phyloP scores from a whole-genome alignment of 1,284 basidiomycete species.

The Cryptococcus sp. region DNA sequence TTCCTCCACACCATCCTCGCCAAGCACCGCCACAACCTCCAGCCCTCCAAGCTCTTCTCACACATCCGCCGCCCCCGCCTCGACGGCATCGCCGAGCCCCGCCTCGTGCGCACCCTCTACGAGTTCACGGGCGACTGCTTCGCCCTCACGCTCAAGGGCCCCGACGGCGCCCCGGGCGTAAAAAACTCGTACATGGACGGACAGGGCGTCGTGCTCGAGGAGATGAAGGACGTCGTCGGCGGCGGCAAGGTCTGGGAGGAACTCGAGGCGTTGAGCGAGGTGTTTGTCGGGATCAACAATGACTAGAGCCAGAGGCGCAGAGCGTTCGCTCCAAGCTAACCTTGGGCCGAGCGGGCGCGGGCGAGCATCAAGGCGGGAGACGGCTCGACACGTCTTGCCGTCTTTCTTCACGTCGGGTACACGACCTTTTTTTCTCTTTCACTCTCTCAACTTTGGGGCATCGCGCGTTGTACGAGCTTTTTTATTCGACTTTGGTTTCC shows the following conservation, averaged over 20 bases:
- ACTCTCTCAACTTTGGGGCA: too few relatives aligned
- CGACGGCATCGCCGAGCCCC: slow-evolving; percentile 41
- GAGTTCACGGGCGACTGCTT: slow-evolving; percentile 47
- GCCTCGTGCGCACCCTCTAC: slow-evolving; percentile 43
- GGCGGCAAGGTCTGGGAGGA: slow-evolving; percentile 23
- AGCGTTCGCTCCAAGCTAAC: too few relatives aligned
- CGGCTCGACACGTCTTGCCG: too few relatives aligned
- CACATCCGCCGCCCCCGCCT: slow-evolving; percentile 40
- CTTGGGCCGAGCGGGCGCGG: too few relatives aligned
- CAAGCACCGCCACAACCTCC: slow-evolving; percentile 47
- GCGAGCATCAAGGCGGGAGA: too few relatives aligned
- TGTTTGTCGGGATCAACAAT: slow-evolving; percentile 15
- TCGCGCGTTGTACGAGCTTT: too few relatives aligned
- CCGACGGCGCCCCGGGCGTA: slow-evolving; percentile 36
- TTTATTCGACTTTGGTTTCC: too few relatives aligned
- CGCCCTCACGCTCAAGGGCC: slow-evolving; percentile 43
- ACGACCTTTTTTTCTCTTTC: too few relatives aligned
- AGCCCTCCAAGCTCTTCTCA: slow-evolving; percentile 44
- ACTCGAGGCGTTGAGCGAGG: slow-evolving; percentile 14
- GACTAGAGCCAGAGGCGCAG: too few relatives aligned
- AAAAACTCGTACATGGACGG: slow-evolving; percentile 40
- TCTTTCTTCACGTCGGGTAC: too few relatives aligned
- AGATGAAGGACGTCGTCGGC: slow-evolving; percentile 31
- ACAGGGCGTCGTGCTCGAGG: slow-evolving; percentile 37
- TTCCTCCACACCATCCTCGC: slow-evolving; percentile 53